These are phyloP conservation scores for Tilletia caries DNA, from an alignment of 1,284 basidiomycete species.

Conservation along the genomic window DNA sequence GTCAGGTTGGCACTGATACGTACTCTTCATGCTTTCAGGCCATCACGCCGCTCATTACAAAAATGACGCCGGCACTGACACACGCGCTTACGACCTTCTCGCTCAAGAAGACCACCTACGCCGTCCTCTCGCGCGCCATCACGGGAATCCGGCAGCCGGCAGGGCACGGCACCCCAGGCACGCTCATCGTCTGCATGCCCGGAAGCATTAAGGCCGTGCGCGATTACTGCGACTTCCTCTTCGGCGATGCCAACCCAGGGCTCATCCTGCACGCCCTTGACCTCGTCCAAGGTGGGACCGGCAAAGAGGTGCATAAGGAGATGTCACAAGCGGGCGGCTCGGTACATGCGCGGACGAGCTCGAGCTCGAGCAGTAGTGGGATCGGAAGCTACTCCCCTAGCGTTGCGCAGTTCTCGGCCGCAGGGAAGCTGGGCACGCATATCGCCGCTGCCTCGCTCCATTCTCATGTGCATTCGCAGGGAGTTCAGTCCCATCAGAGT, in stretches of 20 bases:
- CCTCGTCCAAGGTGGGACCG: constrained; percentile 68
- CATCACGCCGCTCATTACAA: constrained; percentile 67
- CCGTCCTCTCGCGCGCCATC: constrained; percentile 74
- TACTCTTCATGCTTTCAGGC: constrained; percentile 57
- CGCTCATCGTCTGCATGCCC: constrained; percentile 73
- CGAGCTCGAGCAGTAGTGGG: constrained; percentile 11
- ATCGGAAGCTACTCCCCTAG: not conserved
- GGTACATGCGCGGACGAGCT: constrained; percentile 11
- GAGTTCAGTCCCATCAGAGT: not conserved
- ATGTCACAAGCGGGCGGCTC: constrained; percentile 21
- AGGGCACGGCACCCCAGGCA: constrained; percentile 56
- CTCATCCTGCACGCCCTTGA: constrained; percentile 71
- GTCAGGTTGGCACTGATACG: constrained; percentile 18
- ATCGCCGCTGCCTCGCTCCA: constrained; percentile 4
- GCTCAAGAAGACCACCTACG: constrained; percentile 70
- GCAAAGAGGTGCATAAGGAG: constrained; percentile 61
- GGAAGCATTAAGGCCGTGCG: constrained; percentile 78
- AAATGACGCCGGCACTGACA: constrained; percentile 72
- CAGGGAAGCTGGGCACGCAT: constrained; percentile 8
- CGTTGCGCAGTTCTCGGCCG: constrained; percentile 12
- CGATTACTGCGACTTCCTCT: constrained; percentile 69
- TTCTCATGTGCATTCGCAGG: constrained; percentile 17
- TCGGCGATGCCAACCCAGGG: constrained; percentile 54
- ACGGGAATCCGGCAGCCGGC: constrained; percentile 63
- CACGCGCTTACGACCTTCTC: constrained; percentile 70